Conservation (phyloP, 1,284 basidiomycete species). For the Leccinum ponderosum region DNA sequence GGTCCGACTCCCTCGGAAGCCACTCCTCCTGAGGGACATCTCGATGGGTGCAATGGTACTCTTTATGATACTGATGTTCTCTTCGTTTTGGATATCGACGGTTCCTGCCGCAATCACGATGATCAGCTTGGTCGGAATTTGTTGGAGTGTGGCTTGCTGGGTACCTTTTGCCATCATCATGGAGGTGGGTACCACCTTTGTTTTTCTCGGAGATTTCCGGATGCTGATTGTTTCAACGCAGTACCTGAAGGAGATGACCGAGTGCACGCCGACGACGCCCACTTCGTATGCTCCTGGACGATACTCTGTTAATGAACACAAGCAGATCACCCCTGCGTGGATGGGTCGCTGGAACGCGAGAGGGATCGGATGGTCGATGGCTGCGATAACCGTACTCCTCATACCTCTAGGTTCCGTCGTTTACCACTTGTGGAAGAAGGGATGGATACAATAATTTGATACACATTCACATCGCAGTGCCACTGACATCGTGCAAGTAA, state of each 20-base stretch:
- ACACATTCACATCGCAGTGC: constrained; percentile 9
- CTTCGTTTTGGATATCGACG: constrained; percentile 81
- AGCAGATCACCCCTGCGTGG: neutral
- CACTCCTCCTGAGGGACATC: constrained; percentile 86
- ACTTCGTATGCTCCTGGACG: constrained; percentile 2
- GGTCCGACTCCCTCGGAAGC: constrained; percentile 78
- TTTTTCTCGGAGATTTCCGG: neutral
- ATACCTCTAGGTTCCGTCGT: constrained; percentile 26
- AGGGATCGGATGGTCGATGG: constrained; percentile 39
- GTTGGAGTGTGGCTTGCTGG: constrained; percentile 96
- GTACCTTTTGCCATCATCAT: constrained; percentile 90
- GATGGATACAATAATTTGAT: constrained; percentile 25
- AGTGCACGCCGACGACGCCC: constrained; percentile 7
- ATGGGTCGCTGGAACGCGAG: neutral
- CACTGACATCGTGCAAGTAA: constrained; percentile 6
- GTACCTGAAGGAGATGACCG: constrained; percentile 80
- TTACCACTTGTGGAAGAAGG: constrained; percentile 22
- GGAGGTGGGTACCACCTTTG: constrained; percentile 58
- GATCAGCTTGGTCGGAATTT: constrained; percentile 85
- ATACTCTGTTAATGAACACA: constrained; percentile 42
- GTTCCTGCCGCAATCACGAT: constrained; percentile 75
- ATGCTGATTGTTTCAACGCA: constrained; percentile 31
- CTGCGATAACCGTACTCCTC: constrained; percentile 36
- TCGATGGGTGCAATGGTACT: constrained; percentile 87
- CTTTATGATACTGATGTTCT: constrained; percentile 76